Base-by-base conservation (phyloP, 2,329 filamentous ascomycete species). In the Dendryphion nanum region DNA sequence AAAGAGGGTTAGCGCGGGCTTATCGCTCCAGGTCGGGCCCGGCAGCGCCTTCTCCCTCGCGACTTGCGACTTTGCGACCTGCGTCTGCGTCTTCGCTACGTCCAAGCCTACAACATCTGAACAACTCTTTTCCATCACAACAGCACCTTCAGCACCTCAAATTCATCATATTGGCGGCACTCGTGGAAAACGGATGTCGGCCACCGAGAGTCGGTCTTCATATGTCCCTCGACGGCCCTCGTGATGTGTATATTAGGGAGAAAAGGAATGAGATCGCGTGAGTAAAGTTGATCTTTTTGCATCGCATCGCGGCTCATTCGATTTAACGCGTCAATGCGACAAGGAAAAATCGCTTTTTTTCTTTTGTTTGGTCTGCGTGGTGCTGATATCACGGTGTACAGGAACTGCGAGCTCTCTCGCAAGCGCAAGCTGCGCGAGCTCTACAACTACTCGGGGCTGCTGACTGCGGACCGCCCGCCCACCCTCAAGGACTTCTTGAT, bases 391-490 rank as follows among this genome's bases (percentile, higher is more conserved):
- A 47, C 50, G 48, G 42, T 54, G 51, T 45, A 45, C 48, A 69
- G 66, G 51, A 52, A 50, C 45, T 73, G 72, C 78, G 80, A 86
- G 76, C 78, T 77, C 70, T 88, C 86, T 77, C 85, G 87, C 70
- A 93, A 94, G 80, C 83, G 88, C 69, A 94, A 94, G 77, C 78
- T 95, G 66, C 84, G 85, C 67, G 86, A 93, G 73, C 79, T 95
- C 58, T 95, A 86, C 74, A 77, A 79, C 77, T 83, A 86, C 74
- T 85, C 85, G 67, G 81, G 83, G 64, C 67, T 75, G 50, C 64
- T 71, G 45, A 68, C 69, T 57, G 67, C 67, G 70, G 76, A 61
- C 74, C 81, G 67, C 71, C 73, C 65, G 73, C 72, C 48, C 61
- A 82, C 56, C 78, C 79, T 47, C 35, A 58, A 60, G 57, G 76